phyloP scores from a whole-genome alignment of 192 early-diverging fungal genomes.

The Coemansia sp. region DNA sequence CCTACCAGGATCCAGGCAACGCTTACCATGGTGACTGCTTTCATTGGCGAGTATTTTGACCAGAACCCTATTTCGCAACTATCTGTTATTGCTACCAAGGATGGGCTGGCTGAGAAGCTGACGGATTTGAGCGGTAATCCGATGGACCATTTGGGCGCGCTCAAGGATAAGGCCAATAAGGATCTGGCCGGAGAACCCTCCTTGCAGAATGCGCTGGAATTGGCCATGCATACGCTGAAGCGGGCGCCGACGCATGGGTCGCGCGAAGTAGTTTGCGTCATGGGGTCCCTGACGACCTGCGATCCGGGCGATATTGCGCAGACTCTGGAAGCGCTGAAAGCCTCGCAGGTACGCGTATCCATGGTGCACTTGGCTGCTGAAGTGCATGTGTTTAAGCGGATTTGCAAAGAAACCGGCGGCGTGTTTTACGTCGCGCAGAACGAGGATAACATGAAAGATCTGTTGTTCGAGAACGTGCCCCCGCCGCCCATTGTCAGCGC shows the following conservation, averaged over 20 bases:
- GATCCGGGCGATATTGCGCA: constrained; percentile 91
- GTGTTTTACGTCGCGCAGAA: constrained; percentile 82
- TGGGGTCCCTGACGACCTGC: constrained; percentile 87
- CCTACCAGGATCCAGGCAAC: constrained; percentile 81
- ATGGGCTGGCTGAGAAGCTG: constrained; percentile 83
- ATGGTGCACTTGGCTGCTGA: constrained; percentile 91
- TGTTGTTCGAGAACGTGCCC: constrained; percentile 81
- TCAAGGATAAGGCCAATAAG: constrained; percentile 65
- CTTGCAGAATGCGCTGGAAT: constrained; percentile 88
- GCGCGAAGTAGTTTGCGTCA: constrained; percentile 84
- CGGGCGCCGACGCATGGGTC: constrained; percentile 90
- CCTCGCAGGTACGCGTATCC: constrained; percentile 76
- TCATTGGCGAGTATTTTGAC: constrained; percentile 89
- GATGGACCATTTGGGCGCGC: constrained; percentile 73
- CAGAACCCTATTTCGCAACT: constrained; percentile 94
- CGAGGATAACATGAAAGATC: constrained; percentile 79
- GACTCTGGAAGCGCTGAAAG: constrained; percentile 69
- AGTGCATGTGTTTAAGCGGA: constrained; percentile 75
- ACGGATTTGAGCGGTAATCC: constrained; percentile 88
- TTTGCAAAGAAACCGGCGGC: constrained; percentile 80
- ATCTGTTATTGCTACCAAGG: constrained; percentile 78
- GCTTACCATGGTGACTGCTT: constrained; percentile 65
- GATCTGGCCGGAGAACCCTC: constrained; percentile 86
- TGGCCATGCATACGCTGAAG: constrained; percentile 72
- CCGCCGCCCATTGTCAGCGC: constrained; percentile 74